A percentile compares a stretch with the other conserved stretches of the same genome.
Conservation (phyloP, 331 rosid species). For the Pyrus hybrid region DNA sequence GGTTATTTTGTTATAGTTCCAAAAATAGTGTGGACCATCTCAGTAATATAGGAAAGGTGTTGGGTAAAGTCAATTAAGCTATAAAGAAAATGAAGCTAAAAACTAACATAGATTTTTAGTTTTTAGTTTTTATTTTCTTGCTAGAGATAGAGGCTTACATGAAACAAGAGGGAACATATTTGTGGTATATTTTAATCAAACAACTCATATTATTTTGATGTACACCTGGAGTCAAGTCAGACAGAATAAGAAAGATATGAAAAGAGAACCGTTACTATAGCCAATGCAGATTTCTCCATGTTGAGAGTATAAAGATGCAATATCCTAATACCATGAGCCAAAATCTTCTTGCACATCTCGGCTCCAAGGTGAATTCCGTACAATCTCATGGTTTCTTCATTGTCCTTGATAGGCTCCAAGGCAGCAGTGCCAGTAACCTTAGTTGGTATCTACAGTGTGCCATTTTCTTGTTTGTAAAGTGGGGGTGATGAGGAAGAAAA, state of each 20-base stretch:
- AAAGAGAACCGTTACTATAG: constrained; percentile 59
- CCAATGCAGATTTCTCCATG: constrained; percentile 95
- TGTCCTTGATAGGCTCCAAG: constrained; percentile 92
- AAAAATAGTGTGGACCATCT: too few relatives aligned
- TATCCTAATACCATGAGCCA: constrained; percentile 88
- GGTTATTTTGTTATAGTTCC: too few relatives aligned
- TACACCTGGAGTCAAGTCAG: background rate
- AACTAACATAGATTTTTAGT: too few relatives aligned
- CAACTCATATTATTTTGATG: too few relatives aligned
- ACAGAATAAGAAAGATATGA: constrained; percentile 1
- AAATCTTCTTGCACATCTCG: constrained; percentile 92
- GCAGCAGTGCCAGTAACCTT: constrained; percentile 77
- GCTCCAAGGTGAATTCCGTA: constrained; percentile 95
- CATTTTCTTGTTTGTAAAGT: background rate
- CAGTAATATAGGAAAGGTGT: too few relatives aligned
- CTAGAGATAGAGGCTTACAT: too few relatives aligned
- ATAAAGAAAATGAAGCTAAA: too few relatives aligned
- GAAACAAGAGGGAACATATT: too few relatives aligned
- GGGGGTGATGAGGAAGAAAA: too few relatives aligned
- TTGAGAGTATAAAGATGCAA: constrained; percentile 86
- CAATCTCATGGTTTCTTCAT: constrained; percentile 93
- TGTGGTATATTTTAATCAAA: too few relatives aligned
- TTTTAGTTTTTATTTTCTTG: too few relatives aligned
- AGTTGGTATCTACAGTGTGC: constrained; percentile 63
- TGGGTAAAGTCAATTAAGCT: too few relatives aligned